Conservation (phyloP, 176 grass and related monocot genomes). For the Lolium multiflorum region DNA sequence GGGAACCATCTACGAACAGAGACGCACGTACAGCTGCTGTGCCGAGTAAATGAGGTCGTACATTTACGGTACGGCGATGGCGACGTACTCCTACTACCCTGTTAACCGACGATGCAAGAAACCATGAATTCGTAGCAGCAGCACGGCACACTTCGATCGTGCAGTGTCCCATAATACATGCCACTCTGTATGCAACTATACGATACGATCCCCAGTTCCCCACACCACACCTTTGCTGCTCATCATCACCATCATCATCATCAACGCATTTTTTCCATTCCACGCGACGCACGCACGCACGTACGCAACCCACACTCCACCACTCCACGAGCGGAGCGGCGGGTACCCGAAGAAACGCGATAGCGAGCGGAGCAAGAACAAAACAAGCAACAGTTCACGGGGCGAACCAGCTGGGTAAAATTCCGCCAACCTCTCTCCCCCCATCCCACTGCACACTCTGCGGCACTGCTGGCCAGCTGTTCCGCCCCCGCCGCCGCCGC, state of each 20-base stretch:
- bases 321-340: conserved; percentile 17
- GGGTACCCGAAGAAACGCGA: conserved; percentile 28
- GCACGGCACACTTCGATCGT: not conserved
- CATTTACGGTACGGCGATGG: not conserved
- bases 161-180: conserved; percentile 30
- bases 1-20: not conserved
- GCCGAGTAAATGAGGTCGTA: not conserved
- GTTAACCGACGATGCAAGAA: not conserved
- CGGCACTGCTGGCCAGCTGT: not conserved
- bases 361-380: conserved; percentile 8
- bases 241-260: conserved; percentile 25
- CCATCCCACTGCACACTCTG: conserved; percentile 34
- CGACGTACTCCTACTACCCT: not conserved
- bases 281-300: conserved; percentile 30
- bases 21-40: not conserved
- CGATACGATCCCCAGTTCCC: not conserved
- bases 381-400: conserved; percentile 48
- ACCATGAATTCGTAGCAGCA: not conserved
- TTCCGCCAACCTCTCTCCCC: conserved; percentile 28
- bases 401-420: not conserved
- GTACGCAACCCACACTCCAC: not conserved
- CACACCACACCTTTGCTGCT: not conserved
- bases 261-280: conserved; percentile 27
- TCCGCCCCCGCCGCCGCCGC: not conserved
- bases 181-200: not conserved